phyloP scores from a whole-genome alignment of 2,329 filamentous ascomycete species.

The Setomelanomma holmii region DNA sequence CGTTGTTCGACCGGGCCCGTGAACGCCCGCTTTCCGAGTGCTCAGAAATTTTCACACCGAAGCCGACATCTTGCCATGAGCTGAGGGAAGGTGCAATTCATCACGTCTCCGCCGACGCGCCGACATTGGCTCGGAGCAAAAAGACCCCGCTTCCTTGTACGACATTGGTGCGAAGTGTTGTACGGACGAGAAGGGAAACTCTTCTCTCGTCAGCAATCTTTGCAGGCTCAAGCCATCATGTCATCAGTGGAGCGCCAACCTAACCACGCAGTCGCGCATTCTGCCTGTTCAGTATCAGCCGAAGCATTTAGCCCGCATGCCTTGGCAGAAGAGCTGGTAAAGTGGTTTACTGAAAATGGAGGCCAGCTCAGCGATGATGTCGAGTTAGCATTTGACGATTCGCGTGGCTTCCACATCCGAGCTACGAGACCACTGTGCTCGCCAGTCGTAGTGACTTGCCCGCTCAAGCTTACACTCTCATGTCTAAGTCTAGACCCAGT shows the following conservation, averaged over 20 bases:
- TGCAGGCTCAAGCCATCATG: constrained; percentile 8
- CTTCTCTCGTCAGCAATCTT: constrained; percentile 17
- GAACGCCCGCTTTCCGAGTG: not conserved
- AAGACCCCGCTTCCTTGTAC: constrained; percentile 8
- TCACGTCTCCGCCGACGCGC: not conserved
- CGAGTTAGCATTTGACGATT: constrained; percentile 31
- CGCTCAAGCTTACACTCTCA: constrained; percentile 44
- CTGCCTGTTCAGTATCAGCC: too few species aligned
- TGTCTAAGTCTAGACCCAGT: constrained; percentile 43
- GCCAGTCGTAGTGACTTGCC: constrained; percentile 38
- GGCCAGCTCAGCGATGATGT: constrained; percentile 42
- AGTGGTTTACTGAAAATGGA: constrained; percentile 42
- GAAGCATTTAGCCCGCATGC: constrained; percentile 16
- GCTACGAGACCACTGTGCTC: constrained; percentile 27
- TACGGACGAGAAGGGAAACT: constrained; percentile 15
- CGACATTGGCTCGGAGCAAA: constrained; percentile 10
- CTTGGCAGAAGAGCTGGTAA: constrained; percentile 26
- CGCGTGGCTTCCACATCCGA: constrained; percentile 41
- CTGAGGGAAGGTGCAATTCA: constrained; percentile 8
- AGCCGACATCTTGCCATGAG: constrained; percentile 13
- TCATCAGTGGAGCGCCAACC: constrained; percentile 13
- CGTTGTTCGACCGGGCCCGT: not conserved
- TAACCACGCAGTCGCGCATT: not conserved
- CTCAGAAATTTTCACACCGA: not conserved
- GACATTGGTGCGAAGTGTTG: not conserved